Evolutionary conservation across 1,139 yeast genomes (phyloP).

Genomic region (Hansenula lynferdii): DNA sequence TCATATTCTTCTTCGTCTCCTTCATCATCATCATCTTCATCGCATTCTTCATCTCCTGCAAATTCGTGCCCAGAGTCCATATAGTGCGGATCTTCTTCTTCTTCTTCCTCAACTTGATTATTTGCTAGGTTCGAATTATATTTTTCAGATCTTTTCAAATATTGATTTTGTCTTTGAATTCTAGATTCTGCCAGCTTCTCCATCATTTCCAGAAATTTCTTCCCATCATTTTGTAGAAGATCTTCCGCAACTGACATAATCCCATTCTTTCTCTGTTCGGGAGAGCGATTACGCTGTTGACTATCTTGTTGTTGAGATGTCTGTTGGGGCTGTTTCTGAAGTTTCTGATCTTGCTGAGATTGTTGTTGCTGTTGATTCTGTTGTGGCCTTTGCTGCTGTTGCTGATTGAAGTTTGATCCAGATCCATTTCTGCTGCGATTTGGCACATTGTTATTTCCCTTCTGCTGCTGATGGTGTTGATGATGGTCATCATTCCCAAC

Average conservation of each 20-base stretch:
- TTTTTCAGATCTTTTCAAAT: slow-evolving; percentile 20
- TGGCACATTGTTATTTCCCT: neutral
- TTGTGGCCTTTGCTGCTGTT: slow-evolving; percentile 3
- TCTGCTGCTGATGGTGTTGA: slow-evolving; percentile 3
- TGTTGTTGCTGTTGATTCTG: slow-evolving; percentile 4
- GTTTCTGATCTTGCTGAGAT: no score
- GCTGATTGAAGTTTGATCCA: neutral
- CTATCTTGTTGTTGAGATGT: neutral
- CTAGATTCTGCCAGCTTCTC: slow-evolving; percentile 54
- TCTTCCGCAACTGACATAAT: slow-evolving; percentile 72
- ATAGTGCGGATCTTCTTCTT: slow-evolving; percentile 29
- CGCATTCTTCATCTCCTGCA: slow-evolving; percentile 22
- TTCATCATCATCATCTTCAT: neutral
- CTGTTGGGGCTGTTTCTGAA: slow-evolving; percentile 2
- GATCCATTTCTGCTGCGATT: neutral
- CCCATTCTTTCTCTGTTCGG: slow-evolving; percentile 23
- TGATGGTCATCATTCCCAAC: slow-evolving; percentile 6
- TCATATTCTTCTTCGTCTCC: slow-evolving; percentile 21
- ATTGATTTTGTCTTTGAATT: slow-evolving; percentile 19
- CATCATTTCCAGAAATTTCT: slow-evolving; percentile 70
- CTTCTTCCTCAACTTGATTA: slow-evolving; percentile 31
- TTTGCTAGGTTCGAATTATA: slow-evolving; percentile 26
- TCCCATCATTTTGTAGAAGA: slow-evolving; percentile 68
- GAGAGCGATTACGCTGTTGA: neutral
- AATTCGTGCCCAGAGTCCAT: slow-evolving; percentile 25